Evolutionary conservation across 441 rosid genomes (phyloP), one percentile per base, ranked within the genome.

Genomic region (Biscutella auriculata): DNA sequence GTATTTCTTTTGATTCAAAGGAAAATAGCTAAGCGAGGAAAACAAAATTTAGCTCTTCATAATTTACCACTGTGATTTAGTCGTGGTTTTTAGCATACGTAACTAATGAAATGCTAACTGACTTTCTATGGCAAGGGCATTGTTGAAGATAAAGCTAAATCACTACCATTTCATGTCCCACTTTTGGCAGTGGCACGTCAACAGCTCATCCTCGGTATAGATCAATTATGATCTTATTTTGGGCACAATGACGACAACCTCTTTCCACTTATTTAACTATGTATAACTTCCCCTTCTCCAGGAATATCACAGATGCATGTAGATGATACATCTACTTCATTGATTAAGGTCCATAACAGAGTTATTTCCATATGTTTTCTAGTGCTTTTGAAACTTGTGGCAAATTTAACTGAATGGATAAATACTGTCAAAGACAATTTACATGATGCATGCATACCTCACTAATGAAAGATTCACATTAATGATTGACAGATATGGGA

Each of bases 171-270:
- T 73, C 96, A 96, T 68, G 81, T 81, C 73, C 96, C 91, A 25
- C 87, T 93, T 66, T 67, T 81, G 68, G 82, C 96, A 33, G 77
- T 77, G 76, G 88, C 95, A 60, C 81, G 85, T 69, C 95, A 87
- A 69, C 97, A 87, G 65, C 79, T 93, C 53, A 76, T 84, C 72
- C 82, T 75, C 47, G 97, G 99, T 93, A 86, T 47, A 5, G 8
- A 36, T 37, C 27, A 57, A 25, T 19, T 63, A 36, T 44, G 51
- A 23, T 56, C 10, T 35, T 36, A 69, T 45, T 14, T 14, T n/a
- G 6, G 5, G 15, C 27, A 58, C 44, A 29, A 30, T 52, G 42
- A 52, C 44, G 12, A n/a, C 17, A 9, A 33, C 46, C 26, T 47
- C 60, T 57, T 42, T 50, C 21, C 52, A 29, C 11, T 42, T 26